Base-by-base conservation (phyloP, 805 yeast genomes). In the Wickerhamomyces rabaulensis region DNA sequence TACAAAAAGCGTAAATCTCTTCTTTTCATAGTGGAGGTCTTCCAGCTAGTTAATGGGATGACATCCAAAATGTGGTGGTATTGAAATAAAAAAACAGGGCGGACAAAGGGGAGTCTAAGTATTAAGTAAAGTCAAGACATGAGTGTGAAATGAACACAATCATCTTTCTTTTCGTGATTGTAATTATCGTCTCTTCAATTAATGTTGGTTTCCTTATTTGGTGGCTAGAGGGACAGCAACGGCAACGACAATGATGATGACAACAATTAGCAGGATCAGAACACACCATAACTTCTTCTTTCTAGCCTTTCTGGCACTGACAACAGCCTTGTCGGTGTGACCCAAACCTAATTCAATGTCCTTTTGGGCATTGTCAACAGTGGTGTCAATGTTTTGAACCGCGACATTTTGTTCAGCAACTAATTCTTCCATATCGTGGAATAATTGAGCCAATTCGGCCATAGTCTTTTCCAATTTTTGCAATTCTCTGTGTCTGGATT, bases 281-380 rank as follows among this genome's bases (percentile, higher is more conserved):
- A 79, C 74, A 65, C 95, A 86, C 82, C 94, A 87, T 75, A 88
- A 79, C 74, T 80, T 90, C 83, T 89, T 89, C 67, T 73, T 88
- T 75, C 99, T 83, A 45, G 96, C 95, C 62, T 85, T 84, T 67
- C 83, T 81, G 45, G 98, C 98, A 64, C 81, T 79, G 55, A 78
- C 81, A 49, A 88, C 90, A 20, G 99, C 99, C 66, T 86, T 84
- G 62, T 84, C 80, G 43, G 96, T 90, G 67, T 94, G 96, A 20
- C 94, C 96, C 36, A 90, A 88, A 66, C 97, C 99, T 65, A 84
- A 82, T 71, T 91, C 96, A 58, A 94, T 82, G 65, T 94, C 95
- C 51, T 79, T 82, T 68, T 90, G 96, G 23, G 97, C 98, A 46
- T 74, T 76, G 49, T 73, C 80, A 51, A 91, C 87, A 59, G 87